Evolutionary conservation across 2,329 filamentous ascomycete genomes (phyloP).

Genomic region (Chrysoporthe deuterocubensis): DNA sequence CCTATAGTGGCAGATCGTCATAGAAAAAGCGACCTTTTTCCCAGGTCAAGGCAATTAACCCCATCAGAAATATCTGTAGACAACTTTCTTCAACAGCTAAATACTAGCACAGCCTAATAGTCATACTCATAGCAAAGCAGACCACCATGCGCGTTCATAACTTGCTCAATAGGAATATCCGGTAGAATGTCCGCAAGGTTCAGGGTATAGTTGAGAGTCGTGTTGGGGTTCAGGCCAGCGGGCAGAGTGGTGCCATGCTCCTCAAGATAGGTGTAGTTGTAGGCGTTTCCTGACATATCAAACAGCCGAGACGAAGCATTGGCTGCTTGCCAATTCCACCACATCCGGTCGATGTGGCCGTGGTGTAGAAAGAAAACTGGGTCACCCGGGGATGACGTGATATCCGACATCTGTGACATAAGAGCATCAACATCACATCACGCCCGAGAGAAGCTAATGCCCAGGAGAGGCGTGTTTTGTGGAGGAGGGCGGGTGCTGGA

Average conservation of each 20-base stretch:
- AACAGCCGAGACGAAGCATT: slow-evolving; percentile 1
- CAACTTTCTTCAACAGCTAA: not conserved
- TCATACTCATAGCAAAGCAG: slow-evolving; percentile 5
- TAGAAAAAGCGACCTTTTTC: too few relatives aligned
- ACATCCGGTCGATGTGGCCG: slow-evolving; percentile 35
- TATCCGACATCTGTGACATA: not conserved
- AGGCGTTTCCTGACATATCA: slow-evolving; percentile 17
- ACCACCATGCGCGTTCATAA: slow-evolving; percentile 21
- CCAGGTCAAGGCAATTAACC: too few relatives aligned
- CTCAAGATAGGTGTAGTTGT: slow-evolving; percentile 6
- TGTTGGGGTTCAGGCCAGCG: not conserved
- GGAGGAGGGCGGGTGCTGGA: not conserved
- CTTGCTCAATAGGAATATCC: slow-evolving; percentile 4
- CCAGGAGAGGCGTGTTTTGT: not conserved
- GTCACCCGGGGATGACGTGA: slow-evolving; percentile 30
- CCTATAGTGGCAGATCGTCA: too few relatives aligned
- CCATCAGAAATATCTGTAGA: too few relatives aligned
- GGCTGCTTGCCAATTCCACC: slow-evolving; percentile 32
- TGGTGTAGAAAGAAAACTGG: slow-evolving; percentile 42
- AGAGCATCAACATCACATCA: not conserved
- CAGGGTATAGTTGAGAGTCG: slow-evolving; percentile 8
- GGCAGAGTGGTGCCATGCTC: not conserved
- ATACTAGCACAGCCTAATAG: not conserved
- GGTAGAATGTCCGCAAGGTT: slow-evolving; percentile 13
- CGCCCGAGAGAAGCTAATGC: not conserved